phyloP scores from a whole-genome alignment of 441 rosid genomes.

The Mallotus repandus region DNA sequence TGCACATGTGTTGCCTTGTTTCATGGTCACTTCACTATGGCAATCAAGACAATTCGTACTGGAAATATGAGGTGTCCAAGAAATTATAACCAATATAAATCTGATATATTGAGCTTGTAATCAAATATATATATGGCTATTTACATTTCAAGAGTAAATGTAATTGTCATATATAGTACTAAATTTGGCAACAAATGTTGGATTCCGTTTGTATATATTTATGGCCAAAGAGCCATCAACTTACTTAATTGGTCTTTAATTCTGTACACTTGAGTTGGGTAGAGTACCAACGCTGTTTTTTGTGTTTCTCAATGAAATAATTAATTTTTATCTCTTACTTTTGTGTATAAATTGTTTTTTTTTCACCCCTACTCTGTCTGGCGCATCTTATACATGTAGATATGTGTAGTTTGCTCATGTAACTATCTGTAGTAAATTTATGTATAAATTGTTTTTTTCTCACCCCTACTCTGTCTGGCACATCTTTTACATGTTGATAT shows the following conservation, averaged over 20 bases:
- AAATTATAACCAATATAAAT: slow-evolving; percentile 7
- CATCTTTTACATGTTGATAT: neutral
- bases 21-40: slow-evolving; percentile 17
- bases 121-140: neutral
- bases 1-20: slow-evolving; percentile 22
- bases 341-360: neutral
- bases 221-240: neutral
- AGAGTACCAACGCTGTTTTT: neutral
- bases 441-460: neutral
- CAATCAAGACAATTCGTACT: slow-evolving; percentile 13
- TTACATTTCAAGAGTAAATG: neutral
- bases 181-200: neutral
- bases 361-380: neutral
- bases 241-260: neutral
- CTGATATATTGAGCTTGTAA: neutral
- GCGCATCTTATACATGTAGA: neutral
- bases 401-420: neutral
- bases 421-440: too few relatives aligned
- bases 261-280: neutral
- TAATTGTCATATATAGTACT: neutral
- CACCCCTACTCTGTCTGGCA: neutral
- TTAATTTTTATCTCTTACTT: neutral
- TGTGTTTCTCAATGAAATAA: neutral
- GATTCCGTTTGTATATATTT: neutral
- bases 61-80: neutral